Base-by-base conservation (phyloP, 805 yeast genomes). In the Candida ortonii region DNA sequence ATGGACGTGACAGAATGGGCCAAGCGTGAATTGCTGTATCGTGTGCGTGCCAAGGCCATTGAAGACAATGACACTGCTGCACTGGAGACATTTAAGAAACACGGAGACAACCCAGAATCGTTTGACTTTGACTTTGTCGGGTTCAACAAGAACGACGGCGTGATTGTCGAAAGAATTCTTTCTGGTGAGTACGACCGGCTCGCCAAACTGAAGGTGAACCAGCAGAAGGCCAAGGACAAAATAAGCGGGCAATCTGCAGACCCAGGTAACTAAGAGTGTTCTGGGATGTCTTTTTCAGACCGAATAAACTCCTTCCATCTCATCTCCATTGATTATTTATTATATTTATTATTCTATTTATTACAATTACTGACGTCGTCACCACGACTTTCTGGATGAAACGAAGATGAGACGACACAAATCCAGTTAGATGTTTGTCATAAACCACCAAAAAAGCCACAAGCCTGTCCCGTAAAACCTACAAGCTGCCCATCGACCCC, bases 101-200 rank as follows among this genome's bases (percentile, higher is more conserved):
- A 50, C 21, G 65, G 65, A 23, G 60, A 46, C 22, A 60, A 61
- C 34, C 59, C 69, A 12, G 61, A 64, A 23, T 67, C 76, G 33
- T 49, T 44, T 26, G 65, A 72, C 41, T 73, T 74, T 52, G 67
- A 76, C 33, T 55, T 61, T 33, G 76, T 71, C 43, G 84, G 78
- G 55, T 67, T 75, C 44, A 71, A 70, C 55, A 76, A 73, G 55
- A 74, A 85, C 57, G 95, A 85, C 60, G 84, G 78, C 46, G 67
- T 83, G 52, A 80, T 85, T 42, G 79, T 86, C 46, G 90, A 87
- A 49, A 73, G 93, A 58, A 83, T 85, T 47, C 70, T 85, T 53
- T 74, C 80, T 39, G 95, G 95, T 41, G 93, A 86, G 57, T 85
- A 86, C 63, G 95, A 85, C 62, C 78, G 69, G 52, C 65, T 79